phyloP scores from a whole-genome alignment of 352 stramenopile genomes.

The Pseudoperonospora humuli region DNA sequence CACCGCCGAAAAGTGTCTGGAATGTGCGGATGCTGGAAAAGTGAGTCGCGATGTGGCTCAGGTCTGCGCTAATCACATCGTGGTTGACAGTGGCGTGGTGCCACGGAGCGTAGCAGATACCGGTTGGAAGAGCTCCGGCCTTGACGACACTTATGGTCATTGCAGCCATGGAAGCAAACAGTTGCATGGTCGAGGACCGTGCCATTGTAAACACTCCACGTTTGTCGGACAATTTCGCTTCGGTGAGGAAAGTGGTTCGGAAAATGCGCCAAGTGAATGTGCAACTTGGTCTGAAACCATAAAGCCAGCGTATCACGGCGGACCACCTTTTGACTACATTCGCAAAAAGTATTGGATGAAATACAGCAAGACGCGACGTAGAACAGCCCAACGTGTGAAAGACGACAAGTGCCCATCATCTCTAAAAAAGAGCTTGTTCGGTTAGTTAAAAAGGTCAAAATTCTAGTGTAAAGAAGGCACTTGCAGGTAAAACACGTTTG shows the following conservation, averaged over 20 bases:
- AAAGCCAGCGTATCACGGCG: background rate
- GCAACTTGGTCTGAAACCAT: background rate
- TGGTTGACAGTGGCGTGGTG: constrained; percentile 40
- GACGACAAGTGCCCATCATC: no score
- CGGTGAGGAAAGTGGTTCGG: background rate
- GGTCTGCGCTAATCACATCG: constrained; percentile 27
- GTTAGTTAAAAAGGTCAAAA: no score
- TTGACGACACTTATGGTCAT: background rate
- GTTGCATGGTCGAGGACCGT: background rate
- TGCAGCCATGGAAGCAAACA: background rate
- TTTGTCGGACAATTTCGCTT: background rate
- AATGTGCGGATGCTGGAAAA: constrained; percentile 66
- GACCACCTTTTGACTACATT: background rate
- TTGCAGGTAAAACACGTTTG: no score
- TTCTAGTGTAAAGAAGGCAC: no score
- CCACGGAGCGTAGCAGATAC: constrained; percentile 66
- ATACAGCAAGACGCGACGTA: background rate
- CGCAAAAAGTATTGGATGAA: background rate
- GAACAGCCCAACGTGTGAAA: no score
- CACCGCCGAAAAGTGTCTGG: constrained; percentile 49
- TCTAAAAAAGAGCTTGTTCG: no score
- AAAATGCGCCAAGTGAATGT: background rate
- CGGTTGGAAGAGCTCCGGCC: constrained; percentile 16
- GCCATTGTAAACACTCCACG: background rate
- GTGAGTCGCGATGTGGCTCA: constrained; percentile 32